phyloP scores from a whole-genome alignment of 1,284 basidiomycete species.

The Trichosporon sp. region DNA sequence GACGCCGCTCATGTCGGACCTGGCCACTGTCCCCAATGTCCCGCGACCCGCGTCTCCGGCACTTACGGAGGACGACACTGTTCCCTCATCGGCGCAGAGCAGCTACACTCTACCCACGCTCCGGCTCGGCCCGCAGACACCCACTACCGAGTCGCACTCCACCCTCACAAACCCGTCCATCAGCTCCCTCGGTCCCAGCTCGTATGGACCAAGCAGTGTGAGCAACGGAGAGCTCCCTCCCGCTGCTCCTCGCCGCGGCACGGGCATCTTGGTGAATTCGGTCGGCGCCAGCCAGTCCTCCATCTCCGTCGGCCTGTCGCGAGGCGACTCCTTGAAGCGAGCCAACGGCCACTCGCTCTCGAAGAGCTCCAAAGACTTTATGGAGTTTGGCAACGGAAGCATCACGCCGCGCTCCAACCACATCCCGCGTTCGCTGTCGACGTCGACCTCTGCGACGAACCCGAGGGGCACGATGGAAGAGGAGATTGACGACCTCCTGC shows the following conservation, averaged over 20 bases:
- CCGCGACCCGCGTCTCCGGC: background rate
- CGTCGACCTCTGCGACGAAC: background rate
- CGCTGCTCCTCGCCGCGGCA: background rate
- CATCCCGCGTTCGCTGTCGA: background rate
- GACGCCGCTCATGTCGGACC: conserved; percentile 3
- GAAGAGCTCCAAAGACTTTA: background rate
- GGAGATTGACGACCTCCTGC: background rate
- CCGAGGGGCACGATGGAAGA: background rate
- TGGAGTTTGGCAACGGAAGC: background rate
- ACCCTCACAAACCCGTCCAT: conserved; percentile 15
- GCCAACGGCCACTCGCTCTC: conserved; percentile 10
- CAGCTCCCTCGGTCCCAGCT: background rate
- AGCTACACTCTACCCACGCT: conserved; percentile 18
- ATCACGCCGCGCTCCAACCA: background rate
- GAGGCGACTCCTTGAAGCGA: conserved; percentile 7
- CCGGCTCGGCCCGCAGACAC: conserved; percentile 14
- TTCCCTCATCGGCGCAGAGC: background rate
- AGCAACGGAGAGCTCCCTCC: conserved; percentile 8
- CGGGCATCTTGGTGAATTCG: conserved; percentile 14
- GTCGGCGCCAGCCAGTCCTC: conserved; percentile 2
- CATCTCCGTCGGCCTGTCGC: conserved; percentile 1
- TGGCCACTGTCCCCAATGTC: background rate
- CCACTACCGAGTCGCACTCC: conserved; percentile 8
- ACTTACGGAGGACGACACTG: background rate
- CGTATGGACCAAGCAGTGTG: conserved; percentile 8